Base-by-base conservation (phyloP, 2,329 filamentous ascomycete genomes). In the Epichloe amarillans region DNA sequence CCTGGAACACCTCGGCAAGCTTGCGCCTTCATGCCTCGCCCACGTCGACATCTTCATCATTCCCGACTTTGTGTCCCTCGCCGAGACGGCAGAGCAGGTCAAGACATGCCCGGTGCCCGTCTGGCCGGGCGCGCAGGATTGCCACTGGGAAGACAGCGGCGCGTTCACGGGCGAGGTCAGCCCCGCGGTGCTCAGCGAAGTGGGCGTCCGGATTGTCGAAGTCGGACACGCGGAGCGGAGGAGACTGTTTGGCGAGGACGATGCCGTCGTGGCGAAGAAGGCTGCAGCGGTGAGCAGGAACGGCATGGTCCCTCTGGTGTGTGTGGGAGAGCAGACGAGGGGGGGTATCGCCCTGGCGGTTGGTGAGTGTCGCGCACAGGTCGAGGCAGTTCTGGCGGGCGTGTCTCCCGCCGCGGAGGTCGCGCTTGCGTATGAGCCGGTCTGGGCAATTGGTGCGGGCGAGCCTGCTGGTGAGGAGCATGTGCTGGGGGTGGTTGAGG, bases 361-460 rank as follows among this genome's bases (percentile, higher is more conserved):
- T 2, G 65, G 72, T 14, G 83, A 90, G 64, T 86, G 86, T 59
- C 71, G 69, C 37, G 67, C 69, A 4, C 86, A 91, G 65, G 72
- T 94, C 51, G 72, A 73, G 39, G 71, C 79, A 1, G 80, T 87
- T 2, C 63, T 93, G 48, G 69, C 69, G 1, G 76, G 72, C 0
- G 69, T 91, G 7, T 75, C 81, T 0, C 70, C 71, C 11, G 72
- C 79, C 15, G 77, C 80, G 0, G 83, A 88, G 46, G 75, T 93
- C 5, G 77, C 91, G 6, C 74, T 94, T 52, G 88, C 88, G 1
- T 94, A 94, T 62, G 88, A 94, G 70, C 88, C 88, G 7, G 86
- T 93, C 1, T 94, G 88, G 88, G 88, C 88, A 1, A 94, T 93
- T 65, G 88, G 88, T 0, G 82, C 86, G 10, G 71, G 76, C 1